phyloP scores from a whole-genome alignment of 495 filamentous ascomycete genomes.

The Daldinia vernicosa region DNA sequence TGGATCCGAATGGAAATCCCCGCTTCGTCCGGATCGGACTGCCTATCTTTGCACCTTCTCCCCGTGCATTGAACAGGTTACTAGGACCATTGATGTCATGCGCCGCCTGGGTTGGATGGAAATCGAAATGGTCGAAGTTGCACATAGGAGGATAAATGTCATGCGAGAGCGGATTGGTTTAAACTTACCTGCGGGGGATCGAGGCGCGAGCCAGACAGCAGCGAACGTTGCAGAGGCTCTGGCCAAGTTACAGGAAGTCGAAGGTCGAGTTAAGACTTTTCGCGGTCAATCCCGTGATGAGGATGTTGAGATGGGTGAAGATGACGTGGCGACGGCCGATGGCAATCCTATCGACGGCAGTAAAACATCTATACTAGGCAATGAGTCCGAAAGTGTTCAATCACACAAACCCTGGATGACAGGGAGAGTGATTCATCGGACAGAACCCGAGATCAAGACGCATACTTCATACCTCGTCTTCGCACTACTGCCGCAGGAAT shows the following conservation, averaged over 20 bases:
- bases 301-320: slow-evolving; percentile 45
- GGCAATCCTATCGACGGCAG: slow-evolving; percentile 39
- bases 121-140: slow-evolving; percentile 89
- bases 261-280: slow-evolving; percentile 67
- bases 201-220: slow-evolving; percentile 61
- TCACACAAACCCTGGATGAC: slow-evolving; percentile 58
- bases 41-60: slow-evolving; percentile 90
- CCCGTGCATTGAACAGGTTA: slow-evolving; percentile 95
- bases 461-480: slow-evolving; percentile 97
- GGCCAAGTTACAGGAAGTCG: slow-evolving; percentile 72
- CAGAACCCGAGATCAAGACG: slow-evolving; percentile 88
- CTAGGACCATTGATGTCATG: slow-evolving; percentile 78
- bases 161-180: slow-evolving; percentile 80
- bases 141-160: slow-evolving; percentile 78
- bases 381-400: slow-evolving; percentile 44
- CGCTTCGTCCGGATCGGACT: slow-evolving; percentile 72
- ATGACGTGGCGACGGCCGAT: slow-evolving; percentile 31
- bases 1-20: slow-evolving; percentile 60
- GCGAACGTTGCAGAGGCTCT: slow-evolving; percentile 82
- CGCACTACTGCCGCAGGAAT: slow-evolving; percentile 84
- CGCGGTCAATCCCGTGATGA: slow-evolving; percentile 49
- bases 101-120: slow-evolving; percentile 86
- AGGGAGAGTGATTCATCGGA: slow-evolving; percentile 78
- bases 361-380: slow-evolving; percentile 15
- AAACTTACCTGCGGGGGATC: slow-evolving; percentile 49